Conservation (phyloP, 2,329 filamentous ascomycete species). For the Cadophora gregata region DNA sequence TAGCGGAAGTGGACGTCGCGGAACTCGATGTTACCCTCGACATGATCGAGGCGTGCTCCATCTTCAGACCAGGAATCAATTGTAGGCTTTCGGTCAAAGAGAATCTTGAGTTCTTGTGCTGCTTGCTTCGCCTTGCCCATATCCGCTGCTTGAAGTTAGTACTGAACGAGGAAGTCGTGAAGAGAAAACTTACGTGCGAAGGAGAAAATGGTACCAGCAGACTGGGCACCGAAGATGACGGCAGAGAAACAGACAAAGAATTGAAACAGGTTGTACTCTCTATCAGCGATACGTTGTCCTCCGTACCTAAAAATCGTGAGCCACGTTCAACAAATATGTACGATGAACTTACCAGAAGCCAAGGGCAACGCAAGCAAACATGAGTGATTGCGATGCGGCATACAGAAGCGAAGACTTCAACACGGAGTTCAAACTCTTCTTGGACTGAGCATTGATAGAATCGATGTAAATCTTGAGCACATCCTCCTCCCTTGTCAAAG, state of each 20-base stretch:
- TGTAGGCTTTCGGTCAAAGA: conserved; percentile 81
- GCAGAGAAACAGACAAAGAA: conserved; percentile 93
- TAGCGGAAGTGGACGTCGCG: conserved; percentile 94
- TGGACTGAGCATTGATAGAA: conserved; percentile 70
- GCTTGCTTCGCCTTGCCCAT: conserved; percentile 93
- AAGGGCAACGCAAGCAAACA: conserved; percentile 83
- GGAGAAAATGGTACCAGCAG: conserved; percentile 86
- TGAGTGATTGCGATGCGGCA: conserved; percentile 81
- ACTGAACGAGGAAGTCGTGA: not conserved
- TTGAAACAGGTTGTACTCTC: conserved; percentile 78
- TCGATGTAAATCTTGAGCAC: conserved; percentile 75
- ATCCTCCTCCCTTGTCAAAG: conserved; percentile 84
- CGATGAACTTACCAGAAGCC: conserved; percentile 72
- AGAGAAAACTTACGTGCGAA: conserved; percentile 65
- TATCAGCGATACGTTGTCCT: conserved; percentile 72
- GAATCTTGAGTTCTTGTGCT: conserved; percentile 76
- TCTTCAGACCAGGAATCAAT: conserved; percentile 83
- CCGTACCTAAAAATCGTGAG: conserved; percentile 61
- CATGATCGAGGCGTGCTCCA: conserved; percentile 64
- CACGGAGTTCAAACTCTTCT: conserved; percentile 73
- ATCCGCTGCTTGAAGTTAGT: conserved; percentile 57
- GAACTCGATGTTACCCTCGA: conserved; percentile 86
- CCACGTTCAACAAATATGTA: not conserved
- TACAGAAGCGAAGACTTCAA: conserved; percentile 80
- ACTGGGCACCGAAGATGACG: conserved; percentile 90